Evolutionary conservation across 768 basidiomycete species (phyloP).

Genomic region (Naematelia aurantialba): DNA sequence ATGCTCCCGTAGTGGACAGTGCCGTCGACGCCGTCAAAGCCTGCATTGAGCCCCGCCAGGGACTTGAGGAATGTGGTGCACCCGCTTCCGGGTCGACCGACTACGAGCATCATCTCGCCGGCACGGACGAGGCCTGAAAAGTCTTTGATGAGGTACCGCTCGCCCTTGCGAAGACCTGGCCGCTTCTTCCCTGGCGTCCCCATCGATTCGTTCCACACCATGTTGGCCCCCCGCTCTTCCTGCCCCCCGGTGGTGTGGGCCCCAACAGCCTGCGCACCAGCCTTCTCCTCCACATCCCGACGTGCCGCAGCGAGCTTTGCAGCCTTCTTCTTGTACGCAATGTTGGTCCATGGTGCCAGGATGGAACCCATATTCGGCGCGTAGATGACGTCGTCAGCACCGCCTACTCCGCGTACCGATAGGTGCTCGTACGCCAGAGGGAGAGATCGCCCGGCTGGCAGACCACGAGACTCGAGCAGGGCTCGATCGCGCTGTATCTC

Average conservation of each 20-base stretch:
- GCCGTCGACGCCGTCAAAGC: slow-evolving; percentile 66
- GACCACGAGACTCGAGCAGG: slow-evolving; percentile 23
- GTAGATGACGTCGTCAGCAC: slow-evolving; percentile 35
- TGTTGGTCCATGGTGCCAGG: slow-evolving; percentile 33
- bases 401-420: slow-evolving; percentile 35
- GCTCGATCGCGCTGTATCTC: slow-evolving; percentile 28
- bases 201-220: slow-evolving; percentile 1
- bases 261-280: background rate
- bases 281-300: slow-evolving; percentile 29
- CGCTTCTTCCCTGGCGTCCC: slow-evolving; percentile 21
- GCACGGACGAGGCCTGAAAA: slow-evolving; percentile 60
- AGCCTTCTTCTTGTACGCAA: slow-evolving; percentile 36
- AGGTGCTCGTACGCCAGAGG: slow-evolving; percentile 36
- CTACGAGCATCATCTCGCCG: slow-evolving; percentile 59
- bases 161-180: slow-evolving; percentile 27
- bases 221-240: background rate
- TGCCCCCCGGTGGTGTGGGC: background rate
- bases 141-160: slow-evolving; percentile 53
- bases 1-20: slow-evolving; percentile 63
- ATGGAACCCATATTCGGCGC: slow-evolving; percentile 39
- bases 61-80: slow-evolving; percentile 77
- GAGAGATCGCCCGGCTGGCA: slow-evolving; percentile 28
- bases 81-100: slow-evolving; percentile 78
- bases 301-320: slow-evolving; percentile 25
- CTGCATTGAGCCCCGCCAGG: slow-evolving; percentile 67